A percentile compares a stretch with the other conserved stretches of the same genome.
phyloP scores from a whole-genome alignment of 805 yeast genomes.

The Metschnikowia henanensis region DNA sequence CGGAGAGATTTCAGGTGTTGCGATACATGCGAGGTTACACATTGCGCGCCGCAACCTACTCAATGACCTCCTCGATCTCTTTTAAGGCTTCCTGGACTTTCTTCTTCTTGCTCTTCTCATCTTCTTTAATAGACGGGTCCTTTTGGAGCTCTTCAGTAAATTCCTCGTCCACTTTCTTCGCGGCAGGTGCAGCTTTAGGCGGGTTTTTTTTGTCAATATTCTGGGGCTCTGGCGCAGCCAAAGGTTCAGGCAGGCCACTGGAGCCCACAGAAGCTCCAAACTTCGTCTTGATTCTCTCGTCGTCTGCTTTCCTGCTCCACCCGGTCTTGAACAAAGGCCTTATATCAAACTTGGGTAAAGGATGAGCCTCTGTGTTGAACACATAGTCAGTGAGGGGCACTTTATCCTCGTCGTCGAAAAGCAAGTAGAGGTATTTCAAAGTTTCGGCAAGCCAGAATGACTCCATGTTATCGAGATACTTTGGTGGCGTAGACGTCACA shows the following conservation, averaged over 20 bases:
- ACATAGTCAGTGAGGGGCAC: conserved; percentile 69
- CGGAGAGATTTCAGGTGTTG: no score
- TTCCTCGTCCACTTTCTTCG: conserved; percentile 37
- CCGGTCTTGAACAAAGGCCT: conserved; percentile 56
- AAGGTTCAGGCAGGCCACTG: conserved; percentile 9
- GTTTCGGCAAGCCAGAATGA: conserved; percentile 96
- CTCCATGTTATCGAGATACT: conserved; percentile 71
- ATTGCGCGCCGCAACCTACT: no score
- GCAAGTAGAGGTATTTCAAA: conserved; percentile 62
- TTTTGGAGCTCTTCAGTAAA: conserved; percentile 35
- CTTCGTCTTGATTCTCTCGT: conserved; percentile 16
- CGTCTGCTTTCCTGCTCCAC: conserved; percentile 48
- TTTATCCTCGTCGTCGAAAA: conserved; percentile 54
- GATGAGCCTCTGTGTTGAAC: conserved; percentile 93
- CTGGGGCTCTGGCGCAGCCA: conserved; percentile 1
- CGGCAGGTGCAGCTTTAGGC: conserved; percentile 44
- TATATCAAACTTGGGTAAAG: conserved; percentile 72
- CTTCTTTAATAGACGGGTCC: conserved; percentile 32
- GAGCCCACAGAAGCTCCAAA: conserved; percentile 17
- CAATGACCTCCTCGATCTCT: conserved; percentile 13
- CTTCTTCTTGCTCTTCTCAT: conserved; percentile 26
- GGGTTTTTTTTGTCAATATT: conserved; percentile 29
- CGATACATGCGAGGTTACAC: no score
- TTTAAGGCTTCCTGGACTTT: conserved; percentile 23
- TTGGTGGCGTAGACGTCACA: conserved; percentile 58